Evolutionary conservation across 2,329 filamentous ascomycete genomes (phyloP), one percentile per base, ranked within the genome.

Genomic region (Cladophialophora immunda): DNA sequence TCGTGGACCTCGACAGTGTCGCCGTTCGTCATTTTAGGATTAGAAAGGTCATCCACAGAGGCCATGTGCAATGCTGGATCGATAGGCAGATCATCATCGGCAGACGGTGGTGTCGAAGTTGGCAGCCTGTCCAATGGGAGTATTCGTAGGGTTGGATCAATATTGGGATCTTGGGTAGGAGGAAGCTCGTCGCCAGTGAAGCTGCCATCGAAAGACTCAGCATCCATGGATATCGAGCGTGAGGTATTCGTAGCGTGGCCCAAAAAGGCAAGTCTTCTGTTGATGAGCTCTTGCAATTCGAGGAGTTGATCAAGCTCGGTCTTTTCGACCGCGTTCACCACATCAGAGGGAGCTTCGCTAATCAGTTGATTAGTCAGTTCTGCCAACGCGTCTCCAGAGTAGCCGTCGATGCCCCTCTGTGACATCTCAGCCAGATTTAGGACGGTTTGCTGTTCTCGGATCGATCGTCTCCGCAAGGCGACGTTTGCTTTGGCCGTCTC

Each of bases 381-480:
- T 17, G 67, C 68, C 38, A 73, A 56, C 11, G 63, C 29, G 54
- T 70, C 65, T 36, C 61, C 69, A 36, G 64, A 68, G 27, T 59
- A 63, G 29, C 61, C 66, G 36, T 70, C 58, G 6, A 65, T 62
- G 4, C 67, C 65, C 58, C 58, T 63, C 27, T 65, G 57, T 11
- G 72, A 71, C 58, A 73, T 60, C n/a, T 68, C 45, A 29, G 64
- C 64, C 15, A 73, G 66, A 34, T 64, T 59, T 4, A 73, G 52
- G 2, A 72, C 67, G 30, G 71, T 58, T 60, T 70, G 70, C 41
- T 73, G 72, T 66, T 73, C 72, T 63, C 57, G 62, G 15, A 73
- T 65, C 3, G 70, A 70, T 19, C 70, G 70, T 19, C 53, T 61
- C 17, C 69, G 69, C 25, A 73, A 58, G 27, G 58, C 64, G 17